Percentiles rank a stretch among this genome's conserved stretches.
Conservation (phyloP, 108 stramenopile species). For the Nitzschia palea region DNA sequence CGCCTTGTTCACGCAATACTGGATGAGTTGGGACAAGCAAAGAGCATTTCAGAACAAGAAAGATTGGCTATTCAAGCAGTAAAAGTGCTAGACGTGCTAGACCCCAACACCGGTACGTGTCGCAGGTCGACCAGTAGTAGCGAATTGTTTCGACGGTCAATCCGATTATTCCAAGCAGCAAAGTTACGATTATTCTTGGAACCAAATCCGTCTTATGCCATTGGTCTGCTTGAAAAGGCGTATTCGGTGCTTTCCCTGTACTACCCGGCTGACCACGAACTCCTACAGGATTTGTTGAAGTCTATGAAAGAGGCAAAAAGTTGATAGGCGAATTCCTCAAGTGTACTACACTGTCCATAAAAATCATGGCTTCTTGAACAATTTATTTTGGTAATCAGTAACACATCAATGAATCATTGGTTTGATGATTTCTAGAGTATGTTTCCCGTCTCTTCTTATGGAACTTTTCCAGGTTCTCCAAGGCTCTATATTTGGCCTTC, state of each 20-base stretch:
- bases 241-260: not conserved
- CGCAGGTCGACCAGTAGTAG: conserved; percentile 11
- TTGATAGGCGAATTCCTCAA: no score
- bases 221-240: conserved; percentile 22
- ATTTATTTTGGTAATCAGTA: no score
- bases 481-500: no score
- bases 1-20: conserved; percentile 20
- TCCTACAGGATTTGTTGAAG: conserved; percentile 9
- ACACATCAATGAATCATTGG: no score
- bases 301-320: conserved; percentile 1
- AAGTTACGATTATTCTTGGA: conserved; percentile 33
- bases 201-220: conserved; percentile 21
- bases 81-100: no score
- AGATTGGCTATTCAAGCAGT: not conserved
- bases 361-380: no score
- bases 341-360: no score
- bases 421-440: no score
- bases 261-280: conserved; percentile 28
- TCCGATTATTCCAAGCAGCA: conserved; percentile 29
- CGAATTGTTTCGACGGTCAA: conserved; percentile 5
- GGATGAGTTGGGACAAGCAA: not conserved
- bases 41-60: not conserved
- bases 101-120: conserved; percentile 5
- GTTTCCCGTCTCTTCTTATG: no score
- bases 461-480: no score